These are phyloP conservation scores for Leccinum huronense DNA, from an alignment of 1,284 basidiomycete species.

Conservation along the genomic window DNA sequence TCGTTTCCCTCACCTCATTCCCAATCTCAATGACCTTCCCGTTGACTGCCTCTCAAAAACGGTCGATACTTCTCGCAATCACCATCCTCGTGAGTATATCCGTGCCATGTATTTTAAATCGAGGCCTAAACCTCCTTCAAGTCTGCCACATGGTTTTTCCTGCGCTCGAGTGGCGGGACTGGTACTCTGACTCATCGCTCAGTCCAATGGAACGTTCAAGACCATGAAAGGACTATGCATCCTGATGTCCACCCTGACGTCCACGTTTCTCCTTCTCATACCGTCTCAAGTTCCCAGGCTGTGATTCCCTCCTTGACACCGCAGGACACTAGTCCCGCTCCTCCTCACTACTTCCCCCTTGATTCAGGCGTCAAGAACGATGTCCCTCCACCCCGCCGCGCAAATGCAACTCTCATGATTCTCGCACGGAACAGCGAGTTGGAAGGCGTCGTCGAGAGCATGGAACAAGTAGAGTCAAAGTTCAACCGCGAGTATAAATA, in stretches of 20 bases:
- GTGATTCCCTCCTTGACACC: background rate
- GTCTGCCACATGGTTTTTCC: slow-evolving; percentile 26
- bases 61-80: slow-evolving; percentile 30
- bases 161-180: slow-evolving; percentile 14
- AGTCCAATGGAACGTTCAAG: background rate
- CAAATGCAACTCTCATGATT: slow-evolving; percentile 34
- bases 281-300: background rate
- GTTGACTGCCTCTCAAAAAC: slow-evolving; percentile 32
- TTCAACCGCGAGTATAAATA: slow-evolving; percentile 67
- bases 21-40: slow-evolving; percentile 22
- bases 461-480: slow-evolving; percentile 56
- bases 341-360: slow-evolving; percentile 7
- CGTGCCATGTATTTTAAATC: background rate
- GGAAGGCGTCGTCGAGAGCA: slow-evolving; percentile 51
- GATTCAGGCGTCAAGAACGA: slow-evolving; percentile 1
- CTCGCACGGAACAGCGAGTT: slow-evolving; percentile 44
- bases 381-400: slow-evolving; percentile 22
- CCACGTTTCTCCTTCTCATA: background rate
- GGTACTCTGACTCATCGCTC: slow-evolving; percentile 9
- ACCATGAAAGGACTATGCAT: slow-evolving; percentile 2
- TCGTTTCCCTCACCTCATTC: background rate
- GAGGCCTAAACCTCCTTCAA: slow-evolving; percentile 4
- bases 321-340: slow-evolving; percentile 3
- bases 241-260: background rate
- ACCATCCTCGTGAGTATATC: slow-evolving; percentile 26